phyloP scores from a whole-genome alignment of 805 yeast species.

The Metschnikowia vanudenii region DNA sequence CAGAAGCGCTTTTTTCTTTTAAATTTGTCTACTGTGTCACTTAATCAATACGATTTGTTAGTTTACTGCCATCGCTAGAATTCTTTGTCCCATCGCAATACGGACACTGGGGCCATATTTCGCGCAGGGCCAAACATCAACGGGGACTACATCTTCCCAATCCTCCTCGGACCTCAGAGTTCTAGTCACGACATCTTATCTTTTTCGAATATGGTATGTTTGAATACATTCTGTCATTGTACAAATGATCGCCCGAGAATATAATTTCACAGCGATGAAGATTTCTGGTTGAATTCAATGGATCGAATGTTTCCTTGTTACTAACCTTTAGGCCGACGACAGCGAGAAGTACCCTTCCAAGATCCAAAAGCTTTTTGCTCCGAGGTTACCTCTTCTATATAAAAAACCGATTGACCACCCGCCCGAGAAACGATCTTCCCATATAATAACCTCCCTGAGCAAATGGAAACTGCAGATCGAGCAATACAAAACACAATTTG shows the following conservation, averaged over 20 bases:
- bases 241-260: too few relatives aligned
- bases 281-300: too few relatives aligned
- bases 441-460: slow-evolving; percentile 47
- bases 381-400: slow-evolving; percentile 55
- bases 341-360: slow-evolving; percentile 36
- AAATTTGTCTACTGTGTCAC: too few relatives aligned
- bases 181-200: neutral
- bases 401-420: slow-evolving; percentile 50
- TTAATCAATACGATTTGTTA: too few relatives aligned
- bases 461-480: slow-evolving; percentile 24
- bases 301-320: neutral
- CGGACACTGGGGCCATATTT: neutral
- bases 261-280: too few relatives aligned
- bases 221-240: neutral
- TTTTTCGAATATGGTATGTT: neutral
- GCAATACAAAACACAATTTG: slow-evolving; percentile 29
- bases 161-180: neutral
- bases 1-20: too few relatives aligned
- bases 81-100: neutral
- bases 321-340: slow-evolving; percentile 20
- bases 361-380: slow-evolving; percentile 53
- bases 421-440: slow-evolving; percentile 47
- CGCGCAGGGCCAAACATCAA: neutral
- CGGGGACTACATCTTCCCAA: neutral
- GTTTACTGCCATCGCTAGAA: neutral